phyloP scores from a whole-genome alignment of 805 yeast species.

The Priceomyces melissophilus region DNA sequence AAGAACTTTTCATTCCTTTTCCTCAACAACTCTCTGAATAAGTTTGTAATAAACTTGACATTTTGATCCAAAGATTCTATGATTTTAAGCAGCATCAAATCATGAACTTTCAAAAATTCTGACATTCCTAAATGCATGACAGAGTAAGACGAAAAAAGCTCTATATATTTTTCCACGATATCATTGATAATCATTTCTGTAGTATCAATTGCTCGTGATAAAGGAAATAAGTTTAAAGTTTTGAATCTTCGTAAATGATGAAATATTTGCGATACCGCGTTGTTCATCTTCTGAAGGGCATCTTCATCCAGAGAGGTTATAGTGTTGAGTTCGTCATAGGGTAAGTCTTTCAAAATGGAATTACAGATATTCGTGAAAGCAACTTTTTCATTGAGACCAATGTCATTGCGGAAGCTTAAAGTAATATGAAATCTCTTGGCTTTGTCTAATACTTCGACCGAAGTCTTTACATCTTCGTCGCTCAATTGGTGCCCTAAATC shows the following conservation, averaged over 20 bases:
- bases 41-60: slow-evolving; percentile 57
- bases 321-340: slow-evolving; percentile 51
- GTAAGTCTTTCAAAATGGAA: slow-evolving; percentile 65
- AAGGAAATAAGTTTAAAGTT: slow-evolving; percentile 52
- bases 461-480: slow-evolving; percentile 49
- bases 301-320: slow-evolving; percentile 14
- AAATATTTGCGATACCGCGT: slow-evolving; percentile 48
- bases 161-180: slow-evolving; percentile 42
- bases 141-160: slow-evolving; percentile 32
- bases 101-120: slow-evolving; percentile 32
- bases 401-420: slow-evolving; percentile 66
- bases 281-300: slow-evolving; percentile 41
- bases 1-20: slow-evolving; percentile 70
- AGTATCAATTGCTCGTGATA: slow-evolving; percentile 58
- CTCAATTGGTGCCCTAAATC: slow-evolving; percentile 57
- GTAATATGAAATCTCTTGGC: slow-evolving; percentile 82
- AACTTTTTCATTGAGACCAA: slow-evolving; percentile 58
- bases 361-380: slow-evolving; percentile 53
- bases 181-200: slow-evolving; percentile 64
- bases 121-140: slow-evolving; percentile 42
- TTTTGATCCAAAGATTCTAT: slow-evolving; percentile 57
- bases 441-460: slow-evolving; percentile 57
- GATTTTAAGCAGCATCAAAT: slow-evolving; percentile 22
- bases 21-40: slow-evolving; percentile 72
- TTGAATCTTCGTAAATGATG: slow-evolving; percentile 62